Evolutionary conservation across 2,329 filamentous ascomycete genomes (phyloP).

Genomic region (Diaporthe aspalathi): DNA sequence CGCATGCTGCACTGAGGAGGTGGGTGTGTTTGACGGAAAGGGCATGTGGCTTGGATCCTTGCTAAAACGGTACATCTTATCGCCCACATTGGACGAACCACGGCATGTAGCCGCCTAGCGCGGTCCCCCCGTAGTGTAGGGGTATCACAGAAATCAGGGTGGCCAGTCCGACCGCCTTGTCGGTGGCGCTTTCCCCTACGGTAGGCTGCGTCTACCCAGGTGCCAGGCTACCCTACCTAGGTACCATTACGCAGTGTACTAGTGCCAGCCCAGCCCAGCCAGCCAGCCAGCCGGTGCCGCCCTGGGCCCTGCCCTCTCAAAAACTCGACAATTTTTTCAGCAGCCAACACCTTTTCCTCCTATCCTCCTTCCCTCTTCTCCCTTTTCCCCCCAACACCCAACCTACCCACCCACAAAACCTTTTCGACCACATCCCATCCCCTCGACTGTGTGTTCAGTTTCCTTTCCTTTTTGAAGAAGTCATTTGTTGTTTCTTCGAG

Average conservation of each 20-base stretch:
- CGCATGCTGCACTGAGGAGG: too few species aligned
- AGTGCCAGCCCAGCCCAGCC: background rate
- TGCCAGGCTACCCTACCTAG: too few species aligned
- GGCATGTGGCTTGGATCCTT: constrained; percentile 12
- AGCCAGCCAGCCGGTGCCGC: constrained; percentile 8
- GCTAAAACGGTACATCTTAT: constrained; percentile 26
- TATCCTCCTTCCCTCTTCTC: constrained; percentile 37
- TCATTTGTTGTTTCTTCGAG: constrained; percentile 53
- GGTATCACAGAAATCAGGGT: background rate
- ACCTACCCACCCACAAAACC: constrained; percentile 45
- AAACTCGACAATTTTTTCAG: constrained; percentile 43
- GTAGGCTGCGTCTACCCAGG: constrained; percentile 35
- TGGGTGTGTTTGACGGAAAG: constrained; percentile 27
- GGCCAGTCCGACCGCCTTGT: background rate
- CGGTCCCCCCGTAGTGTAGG: background rate
- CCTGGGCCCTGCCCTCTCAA: constrained; percentile 41
- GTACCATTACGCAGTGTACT: too few species aligned
- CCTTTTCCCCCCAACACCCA: constrained; percentile 44
- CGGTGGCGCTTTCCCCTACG: constrained; percentile 30
- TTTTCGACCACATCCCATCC: constrained; percentile 47
- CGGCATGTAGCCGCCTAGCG: background rate
- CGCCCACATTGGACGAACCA: background rate
- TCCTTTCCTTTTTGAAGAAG: constrained; percentile 60
- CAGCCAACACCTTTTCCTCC: constrained; percentile 42
- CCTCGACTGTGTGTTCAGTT: constrained; percentile 47